Conservation (phyloP, 2,329 filamentous ascomycete species). For the Grosmannia huntii region DNA sequence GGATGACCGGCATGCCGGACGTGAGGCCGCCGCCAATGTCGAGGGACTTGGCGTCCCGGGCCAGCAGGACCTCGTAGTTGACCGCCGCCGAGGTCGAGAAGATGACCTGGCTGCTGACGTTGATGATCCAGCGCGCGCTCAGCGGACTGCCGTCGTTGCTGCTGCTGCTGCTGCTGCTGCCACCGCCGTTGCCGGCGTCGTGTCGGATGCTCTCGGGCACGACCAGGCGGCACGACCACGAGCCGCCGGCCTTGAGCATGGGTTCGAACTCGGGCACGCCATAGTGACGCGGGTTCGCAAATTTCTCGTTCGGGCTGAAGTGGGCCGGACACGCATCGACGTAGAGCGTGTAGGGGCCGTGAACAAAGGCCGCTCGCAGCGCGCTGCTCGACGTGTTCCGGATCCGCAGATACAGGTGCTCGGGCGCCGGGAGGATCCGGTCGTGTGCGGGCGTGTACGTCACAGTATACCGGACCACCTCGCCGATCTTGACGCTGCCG, state of each 20-base stretch:
- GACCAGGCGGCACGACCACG: constrained; percentile 66
- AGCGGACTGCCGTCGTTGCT: constrained; percentile 17
- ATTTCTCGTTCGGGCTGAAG: constrained; percentile 73
- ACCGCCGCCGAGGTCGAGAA: constrained; percentile 85
- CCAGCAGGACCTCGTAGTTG: constrained; percentile 74
- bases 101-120: constrained; percentile 83
- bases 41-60: constrained; percentile 73
- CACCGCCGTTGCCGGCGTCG: constrained; percentile 43
- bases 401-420: constrained; percentile 70
- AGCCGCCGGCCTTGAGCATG: constrained; percentile 86
- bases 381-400: constrained; percentile 87
- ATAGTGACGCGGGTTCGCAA: constrained; percentile 54
- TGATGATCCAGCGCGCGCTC: constrained; percentile 74
- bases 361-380: constrained; percentile 86
- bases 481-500: constrained; percentile 85
- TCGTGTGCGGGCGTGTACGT: constrained; percentile 86
- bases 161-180: background rate
- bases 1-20: constrained; percentile 25
- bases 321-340: constrained; percentile 72
- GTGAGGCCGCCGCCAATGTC: constrained; percentile 37
- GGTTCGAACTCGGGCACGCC: constrained; percentile 87
- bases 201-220: constrained; percentile 69
- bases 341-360: constrained; percentile 86
- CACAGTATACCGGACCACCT: constrained; percentile 81
- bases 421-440: constrained; percentile 76